Evolutionary conservation across 768 basidiomycete species (phyloP).

Genomic region (Rhodotorula diobovata): DNA sequence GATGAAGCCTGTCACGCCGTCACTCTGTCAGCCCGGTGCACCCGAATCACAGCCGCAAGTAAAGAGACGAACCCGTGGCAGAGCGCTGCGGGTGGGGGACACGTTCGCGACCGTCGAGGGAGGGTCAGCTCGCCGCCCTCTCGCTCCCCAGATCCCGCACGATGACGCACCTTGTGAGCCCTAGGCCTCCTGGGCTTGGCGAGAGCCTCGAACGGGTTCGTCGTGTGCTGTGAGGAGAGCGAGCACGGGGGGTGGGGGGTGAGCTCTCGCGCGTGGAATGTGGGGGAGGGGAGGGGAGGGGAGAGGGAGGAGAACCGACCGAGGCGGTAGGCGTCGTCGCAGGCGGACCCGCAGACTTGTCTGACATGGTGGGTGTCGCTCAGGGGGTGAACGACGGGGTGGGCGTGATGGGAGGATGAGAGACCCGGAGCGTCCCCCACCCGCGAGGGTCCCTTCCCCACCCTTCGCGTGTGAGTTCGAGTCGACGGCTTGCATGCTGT

Average conservation of each 20-base stretch:
- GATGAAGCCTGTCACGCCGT: constrained; percentile 9
- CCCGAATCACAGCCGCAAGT: not conserved
- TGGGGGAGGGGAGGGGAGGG: too few relatives aligned
- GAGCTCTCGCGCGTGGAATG: not conserved
- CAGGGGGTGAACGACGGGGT: not conserved
- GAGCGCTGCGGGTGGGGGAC: constrained; percentile 14
- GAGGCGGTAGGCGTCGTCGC: constrained; percentile 27
- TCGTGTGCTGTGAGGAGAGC: not conserved
- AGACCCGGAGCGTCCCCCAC: too few relatives aligned
- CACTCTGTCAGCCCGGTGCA: rapidly evolving
- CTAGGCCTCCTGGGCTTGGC: not conserved
- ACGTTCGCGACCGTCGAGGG: not conserved
- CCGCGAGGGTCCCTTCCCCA: too few relatives aligned
- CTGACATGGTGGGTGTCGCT: not conserved
- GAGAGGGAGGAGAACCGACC: not conserved
- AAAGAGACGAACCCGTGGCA: constrained; percentile 10
- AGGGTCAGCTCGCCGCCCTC: not conserved
- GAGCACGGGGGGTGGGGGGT: not conserved
- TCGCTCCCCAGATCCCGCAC: too few relatives aligned
- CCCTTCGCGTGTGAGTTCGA: too few relatives aligned
- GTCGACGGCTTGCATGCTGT: too few relatives aligned
- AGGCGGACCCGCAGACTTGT: not conserved
- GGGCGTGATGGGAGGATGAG: not conserved
- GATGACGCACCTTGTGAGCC: constrained; percentile 20
- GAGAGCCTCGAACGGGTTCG: constrained; percentile 25